Conservation (phyloP, 371 early-diverging fungal species). For the Mortierella sp. region DNA sequence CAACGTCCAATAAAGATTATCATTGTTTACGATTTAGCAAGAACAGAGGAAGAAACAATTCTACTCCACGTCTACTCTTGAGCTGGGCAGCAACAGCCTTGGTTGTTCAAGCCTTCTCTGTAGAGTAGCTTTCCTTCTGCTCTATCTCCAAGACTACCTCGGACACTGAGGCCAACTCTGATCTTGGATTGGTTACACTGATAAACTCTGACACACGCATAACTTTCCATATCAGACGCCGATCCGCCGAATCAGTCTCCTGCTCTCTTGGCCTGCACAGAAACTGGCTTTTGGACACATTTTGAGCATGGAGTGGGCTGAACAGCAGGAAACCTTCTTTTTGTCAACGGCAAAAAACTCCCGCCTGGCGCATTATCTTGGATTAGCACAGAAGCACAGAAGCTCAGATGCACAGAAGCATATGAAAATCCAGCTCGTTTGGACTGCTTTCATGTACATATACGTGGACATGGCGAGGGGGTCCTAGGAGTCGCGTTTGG, state of each 20-base stretch:
- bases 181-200: neutral
- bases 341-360: neutral
- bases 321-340: too few relatives aligned
- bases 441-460: neutral
- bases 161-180: neutral
- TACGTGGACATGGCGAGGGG: too few relatives aligned
- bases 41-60: too few relatives aligned
- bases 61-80: neutral
- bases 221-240: neutral
- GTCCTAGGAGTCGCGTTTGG: too few relatives aligned
- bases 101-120: too few relatives aligned
- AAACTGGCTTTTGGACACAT: too few relatives aligned
- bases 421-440: neutral
- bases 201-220: neutral
- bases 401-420: too few relatives aligned
- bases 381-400: too few relatives aligned
- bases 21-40: neutral
- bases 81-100: too few relatives aligned
- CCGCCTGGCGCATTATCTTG: neutral
- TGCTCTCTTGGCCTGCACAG: neutral
- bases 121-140: neutral
- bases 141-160: neutral
- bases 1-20: neutral
- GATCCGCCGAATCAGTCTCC: constrained; percentile 11
- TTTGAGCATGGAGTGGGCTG: neutral